These are phyloP conservation scores for Tricholoma terreum DNA, from an alignment of 768 basidiomycete species.

Conservation along the genomic window DNA sequence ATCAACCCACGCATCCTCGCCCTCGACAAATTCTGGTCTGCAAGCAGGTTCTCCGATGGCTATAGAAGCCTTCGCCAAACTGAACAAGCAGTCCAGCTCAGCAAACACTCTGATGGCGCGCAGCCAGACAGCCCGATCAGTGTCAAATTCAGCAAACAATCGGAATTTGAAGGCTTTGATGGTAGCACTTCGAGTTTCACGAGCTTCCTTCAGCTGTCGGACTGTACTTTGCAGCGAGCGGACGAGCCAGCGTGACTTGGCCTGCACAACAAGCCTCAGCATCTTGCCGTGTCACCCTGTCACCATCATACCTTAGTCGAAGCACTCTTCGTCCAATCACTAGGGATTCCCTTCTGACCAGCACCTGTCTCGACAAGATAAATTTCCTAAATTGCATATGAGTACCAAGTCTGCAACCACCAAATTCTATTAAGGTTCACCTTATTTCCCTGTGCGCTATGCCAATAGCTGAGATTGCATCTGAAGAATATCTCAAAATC, in stretches of 20 bases:
- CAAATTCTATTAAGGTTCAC: constrained; percentile 28
- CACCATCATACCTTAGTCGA: constrained; percentile 67
- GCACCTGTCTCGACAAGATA: constrained; percentile 78
- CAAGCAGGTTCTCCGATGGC: constrained; percentile 94
- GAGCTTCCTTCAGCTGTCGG: constrained; percentile 86
- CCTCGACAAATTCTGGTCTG: constrained; percentile 83
- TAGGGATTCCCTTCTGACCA: constrained; percentile 62
- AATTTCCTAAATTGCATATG: constrained; percentile 60
- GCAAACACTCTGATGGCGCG: constrained; percentile 83
- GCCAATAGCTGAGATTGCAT: constrained; percentile 35
- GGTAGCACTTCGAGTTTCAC: constrained; percentile 77
- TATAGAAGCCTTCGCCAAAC: constrained; percentile 83
- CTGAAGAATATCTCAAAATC: constrained; percentile 17
- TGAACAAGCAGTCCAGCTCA: constrained; percentile 95
- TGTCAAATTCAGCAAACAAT: constrained; percentile 78
- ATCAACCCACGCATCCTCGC: constrained; percentile 74
- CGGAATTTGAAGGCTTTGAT: constrained; percentile 83
- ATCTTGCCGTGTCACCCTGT: neutral
- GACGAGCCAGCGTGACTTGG: constrained; percentile 73
- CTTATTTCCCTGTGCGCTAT: constrained; percentile 83
- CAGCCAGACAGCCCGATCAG: constrained; percentile 77
- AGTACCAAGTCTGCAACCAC: neutral
- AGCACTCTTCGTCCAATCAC: constrained; percentile 77
- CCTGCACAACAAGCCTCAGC: constrained; percentile 36
- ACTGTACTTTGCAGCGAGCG: constrained; percentile 69